Conservation (phyloP, 441 rosid species). For the Jatropha podagrica region DNA sequence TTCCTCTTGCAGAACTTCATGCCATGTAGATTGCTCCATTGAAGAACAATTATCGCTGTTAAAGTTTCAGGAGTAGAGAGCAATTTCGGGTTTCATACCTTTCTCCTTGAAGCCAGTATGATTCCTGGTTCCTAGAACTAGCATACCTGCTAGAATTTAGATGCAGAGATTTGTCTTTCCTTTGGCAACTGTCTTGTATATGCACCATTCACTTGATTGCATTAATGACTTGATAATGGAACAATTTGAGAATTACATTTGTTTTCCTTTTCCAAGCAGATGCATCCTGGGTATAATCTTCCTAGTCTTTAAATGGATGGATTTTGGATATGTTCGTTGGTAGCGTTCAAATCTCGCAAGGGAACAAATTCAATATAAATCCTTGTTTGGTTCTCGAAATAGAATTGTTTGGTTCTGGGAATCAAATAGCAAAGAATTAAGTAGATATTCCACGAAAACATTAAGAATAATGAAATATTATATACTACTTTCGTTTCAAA, state of each 20-base stretch:
- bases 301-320: neutral
- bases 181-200: neutral
- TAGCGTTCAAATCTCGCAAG: no score
- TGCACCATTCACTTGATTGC: neutral
- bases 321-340: neutral
- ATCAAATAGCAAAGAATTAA: no score
- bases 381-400: no score
- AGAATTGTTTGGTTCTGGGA: no score
- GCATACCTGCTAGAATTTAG: neutral
- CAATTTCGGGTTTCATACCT: neutral
- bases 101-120: neutral
- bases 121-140: neutral
- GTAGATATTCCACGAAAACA: no score
- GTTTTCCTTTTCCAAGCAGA: no score
- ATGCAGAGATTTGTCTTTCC: neutral
- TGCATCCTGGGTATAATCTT: neutral
- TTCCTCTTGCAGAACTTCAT: slow-evolving; percentile 63
- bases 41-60: slow-evolving; percentile 72
- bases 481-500: no score
- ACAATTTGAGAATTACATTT: neutral
- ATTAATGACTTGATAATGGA: neutral
- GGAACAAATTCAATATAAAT: no score
- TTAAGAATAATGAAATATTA: no score
- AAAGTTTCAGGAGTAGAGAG: slow-evolving; percentile 38
- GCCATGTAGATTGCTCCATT: slow-evolving; percentile 81